These are phyloP conservation scores for Apodospora peruviana DNA, from an alignment of 495 filamentous ascomycete genomes.

Conservation along the genomic window DNA sequence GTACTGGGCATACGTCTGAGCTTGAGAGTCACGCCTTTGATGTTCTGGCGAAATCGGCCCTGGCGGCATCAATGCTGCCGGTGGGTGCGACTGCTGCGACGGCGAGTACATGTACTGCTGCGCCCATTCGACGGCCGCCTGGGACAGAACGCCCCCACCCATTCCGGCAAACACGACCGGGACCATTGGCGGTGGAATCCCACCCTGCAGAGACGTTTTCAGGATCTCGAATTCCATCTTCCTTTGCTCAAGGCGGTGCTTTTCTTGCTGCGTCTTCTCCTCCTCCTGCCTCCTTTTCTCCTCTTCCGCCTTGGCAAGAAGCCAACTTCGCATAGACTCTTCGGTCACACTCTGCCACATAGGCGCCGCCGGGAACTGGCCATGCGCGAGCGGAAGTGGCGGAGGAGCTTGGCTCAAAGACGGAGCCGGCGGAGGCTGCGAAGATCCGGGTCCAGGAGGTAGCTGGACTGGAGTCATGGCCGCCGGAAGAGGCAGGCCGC, in stretches of 20 bases:
- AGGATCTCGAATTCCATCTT: conserved; percentile 77
- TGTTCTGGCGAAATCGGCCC: conserved; percentile 40
- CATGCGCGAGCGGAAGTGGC: conserved; percentile 33
- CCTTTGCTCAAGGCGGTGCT: conserved; percentile 70
- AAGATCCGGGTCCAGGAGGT: conserved; percentile 24
- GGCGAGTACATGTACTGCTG: conserved; percentile 63
- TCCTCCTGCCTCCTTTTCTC: conserved; percentile 84
- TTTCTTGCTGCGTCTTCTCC: conserved; percentile 80
- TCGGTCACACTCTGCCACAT: conserved; percentile 69
- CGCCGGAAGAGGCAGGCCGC: conserved; percentile 68
- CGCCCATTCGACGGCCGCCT: conserved; percentile 61
- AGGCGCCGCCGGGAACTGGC: conserved; percentile 64
- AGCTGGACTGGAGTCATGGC: conserved; percentile 60
- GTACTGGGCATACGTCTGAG: conserved; percentile 36
- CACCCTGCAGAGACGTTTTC: conserved; percentile 69
- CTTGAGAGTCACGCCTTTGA: conserved; percentile 39
- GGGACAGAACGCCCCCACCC: conserved; percentile 54
- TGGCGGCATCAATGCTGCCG: conserved; percentile 48
- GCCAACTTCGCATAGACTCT: conserved; percentile 76
- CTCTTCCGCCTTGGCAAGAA: conserved; percentile 79
- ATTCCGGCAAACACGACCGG: conserved; percentile 87
- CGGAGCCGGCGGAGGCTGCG: conserved; percentile 24
- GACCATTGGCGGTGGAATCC: conserved; percentile 79
- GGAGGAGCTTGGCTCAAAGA: conserved; percentile 26
- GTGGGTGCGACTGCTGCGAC: conserved; percentile 42